Evolutionary conservation across 495 filamentous ascomycete species (phyloP).

Genomic region (Pyrenopolyporus hunteri): DNA sequence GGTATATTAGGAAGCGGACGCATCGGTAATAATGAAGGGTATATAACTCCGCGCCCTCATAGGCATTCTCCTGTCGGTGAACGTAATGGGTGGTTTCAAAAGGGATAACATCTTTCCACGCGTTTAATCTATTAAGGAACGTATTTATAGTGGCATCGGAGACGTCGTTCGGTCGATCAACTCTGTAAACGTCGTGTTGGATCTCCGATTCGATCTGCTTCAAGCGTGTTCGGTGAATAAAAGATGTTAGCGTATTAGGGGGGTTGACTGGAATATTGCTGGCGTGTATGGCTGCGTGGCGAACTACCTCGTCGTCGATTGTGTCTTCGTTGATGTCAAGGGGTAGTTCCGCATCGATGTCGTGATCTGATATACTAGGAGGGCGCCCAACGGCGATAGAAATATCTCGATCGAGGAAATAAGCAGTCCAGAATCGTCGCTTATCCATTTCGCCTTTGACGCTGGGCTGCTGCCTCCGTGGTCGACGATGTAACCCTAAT

Average conservation of each 20-base stretch:
- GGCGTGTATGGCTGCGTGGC: constrained; percentile 32
- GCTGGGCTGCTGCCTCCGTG: constrained; percentile 51
- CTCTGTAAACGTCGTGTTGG: constrained; percentile 61
- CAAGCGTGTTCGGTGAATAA: constrained; percentile 57
- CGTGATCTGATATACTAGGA: constrained; percentile 58
- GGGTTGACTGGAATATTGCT: constrained; percentile 42
- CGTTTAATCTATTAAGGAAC: constrained; percentile 38
- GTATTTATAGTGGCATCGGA: constrained; percentile 35
- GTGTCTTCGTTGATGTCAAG: constrained; percentile 55
- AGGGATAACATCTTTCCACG: constrained; percentile 44
- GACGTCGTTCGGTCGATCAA: constrained; percentile 49
- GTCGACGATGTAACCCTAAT: constrained; percentile 60
- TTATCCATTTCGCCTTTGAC: constrained; percentile 58
- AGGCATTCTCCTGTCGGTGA: constrained; percentile 55
- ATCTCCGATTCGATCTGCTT: constrained; percentile 62
- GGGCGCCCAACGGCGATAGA: constrained; percentile 61
- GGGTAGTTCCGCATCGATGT: constrained; percentile 60
- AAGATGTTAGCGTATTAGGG: constrained; percentile 54
- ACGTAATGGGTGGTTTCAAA: constrained; percentile 40
- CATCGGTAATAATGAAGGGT: constrained; percentile 60
- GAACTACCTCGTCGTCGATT: constrained; percentile 50
- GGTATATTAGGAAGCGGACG: constrained; percentile 59
- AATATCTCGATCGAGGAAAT: constrained; percentile 59
- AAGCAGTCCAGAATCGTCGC: constrained; percentile 61
- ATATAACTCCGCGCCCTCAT: constrained; percentile 58